Base-by-base conservation (phyloP, 2,329 filamentous ascomycete species). In the Monilinia aucupariae region DNA sequence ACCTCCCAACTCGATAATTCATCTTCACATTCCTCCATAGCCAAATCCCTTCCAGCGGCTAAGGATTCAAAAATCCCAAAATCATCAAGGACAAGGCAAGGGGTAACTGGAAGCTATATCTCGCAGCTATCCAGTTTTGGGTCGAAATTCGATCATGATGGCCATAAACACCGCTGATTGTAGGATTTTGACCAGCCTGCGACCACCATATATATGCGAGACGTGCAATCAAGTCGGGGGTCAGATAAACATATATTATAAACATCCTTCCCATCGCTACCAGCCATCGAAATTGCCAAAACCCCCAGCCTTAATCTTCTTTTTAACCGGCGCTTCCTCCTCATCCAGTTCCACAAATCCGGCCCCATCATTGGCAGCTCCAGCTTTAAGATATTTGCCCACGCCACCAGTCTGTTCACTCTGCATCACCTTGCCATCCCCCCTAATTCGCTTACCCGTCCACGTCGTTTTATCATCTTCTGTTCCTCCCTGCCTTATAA, bases 241-340 rank as follows among this genome's bases (percentile, higher is more conserved):
- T 37, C 55, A 49, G 49, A 50, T 20, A 1, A 12, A 37, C 30
- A 30, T 22, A 30, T 39, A 22, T 9, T 41, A 32, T 55, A 22
- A 32, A 32, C 15, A n/a, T 8, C 6, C 12, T 45, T 22, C 20
- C 39, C 25, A 32, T 22, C 13, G 47, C 22, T 63, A 97, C 93
- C 94, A 99, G 45, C 79, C 84, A 76, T 96, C 92, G 75, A 99
- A 99, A 76, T 97, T 96, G 2, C 93, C 92, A 80, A 97, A 99
- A 0, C 91, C 92, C 15, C 85, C 84, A 0, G 79, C 81, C 73
- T 90, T 94, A 2, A 80, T 76, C 78, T 96, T 97, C 78, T 97
- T 97, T 75, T 85, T 86, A 4, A 81, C 84, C 22, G 90, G 91
- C 69, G 91, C 86, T 61, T 85, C 85, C 74, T 85, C 88, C 68